Evolutionary conservation across 495 filamentous ascomycete genomes (phyloP).

Genomic region (Aspergillus sparsus): DNA sequence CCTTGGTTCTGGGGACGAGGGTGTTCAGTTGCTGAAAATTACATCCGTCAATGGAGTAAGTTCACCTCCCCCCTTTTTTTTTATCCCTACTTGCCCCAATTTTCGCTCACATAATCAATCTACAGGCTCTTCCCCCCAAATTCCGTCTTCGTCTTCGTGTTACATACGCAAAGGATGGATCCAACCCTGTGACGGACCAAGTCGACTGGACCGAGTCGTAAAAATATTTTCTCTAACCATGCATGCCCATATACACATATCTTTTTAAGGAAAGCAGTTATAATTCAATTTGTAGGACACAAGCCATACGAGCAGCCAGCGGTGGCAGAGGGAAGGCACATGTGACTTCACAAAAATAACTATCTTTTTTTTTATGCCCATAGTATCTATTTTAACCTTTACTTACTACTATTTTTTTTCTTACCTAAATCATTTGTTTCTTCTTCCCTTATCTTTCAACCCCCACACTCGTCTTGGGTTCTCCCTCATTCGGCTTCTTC

Average conservation of each 20-base stretch:
- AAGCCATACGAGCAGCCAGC: no score
- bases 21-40: constrained; percentile 85
- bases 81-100: no score
- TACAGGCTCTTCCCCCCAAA: constrained; percentile 62
- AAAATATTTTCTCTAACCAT: constrained; percentile 9
- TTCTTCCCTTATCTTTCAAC: neutral
- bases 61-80: constrained; percentile 22
- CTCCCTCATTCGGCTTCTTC: no score
- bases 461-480: no score
- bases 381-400: constrained; percentile 1
- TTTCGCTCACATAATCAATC: constrained; percentile 23
- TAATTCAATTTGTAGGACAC: neutral
- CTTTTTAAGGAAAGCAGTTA: neutral
- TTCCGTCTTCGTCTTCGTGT: constrained; percentile 85
- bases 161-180: constrained; percentile 68
- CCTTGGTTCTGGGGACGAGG: constrained; percentile 74
- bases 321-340: neutral
- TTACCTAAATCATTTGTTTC: constrained; percentile 3
- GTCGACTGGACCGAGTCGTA: constrained; percentile 92
- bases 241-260: neutral
- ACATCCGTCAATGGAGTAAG: constrained; percentile 83
- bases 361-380: neutral
- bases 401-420: no score
- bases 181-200: constrained; percentile 78
- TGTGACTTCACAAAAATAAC: neutral